Base-by-base conservation (phyloP, 2,329 filamentous ascomycete genomes). In the Colletotrichum sp. region DNA sequence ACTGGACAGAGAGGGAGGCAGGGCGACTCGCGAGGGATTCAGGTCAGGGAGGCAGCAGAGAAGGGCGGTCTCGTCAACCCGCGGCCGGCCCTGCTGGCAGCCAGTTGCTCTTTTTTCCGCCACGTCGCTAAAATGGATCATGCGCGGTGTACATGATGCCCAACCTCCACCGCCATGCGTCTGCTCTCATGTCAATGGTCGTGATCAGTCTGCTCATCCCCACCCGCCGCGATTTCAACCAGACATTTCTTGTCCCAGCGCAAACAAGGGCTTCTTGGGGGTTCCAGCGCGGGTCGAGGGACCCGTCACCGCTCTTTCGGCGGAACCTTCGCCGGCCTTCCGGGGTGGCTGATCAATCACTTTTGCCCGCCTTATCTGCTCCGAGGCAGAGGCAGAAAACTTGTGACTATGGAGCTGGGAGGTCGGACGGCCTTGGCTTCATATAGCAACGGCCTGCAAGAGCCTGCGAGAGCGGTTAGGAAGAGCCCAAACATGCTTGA, bases 81-180 rank as follows among this genome's bases (percentile, higher is more conserved):
- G 69, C 48, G 43, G 63, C 73, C 64, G 43, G 63, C 73, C 64
- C 43, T 18, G 43, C 48, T 73, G 59, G 58, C 58, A 59, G 8
- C 62, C 63, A 36, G 48, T 62, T 21, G 55, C 63, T 67, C 21
- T 68, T 68, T 36, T 71, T 73, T 73, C 65, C 73, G 73, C 69
- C 73, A 75, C 73, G 69, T 75, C 73, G 73, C 69, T 64, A 58
- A 48, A 36, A 75, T 69, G 69, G 69, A 73, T 36, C 73, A 75
- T 75, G 69, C 73, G 73, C 63, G 69, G 70, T 73, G 63, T 75
- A 62, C 43, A 52, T 69, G 73, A 75, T 75, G 73, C 73, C 73
- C 73, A 75, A 75, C 73, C 73, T 75, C 73, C 73, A 75, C 73
- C 69, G 73, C 73, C 73, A 75, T 75, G 73, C 73, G 73, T 75